These are phyloP conservation scores for Suillus fuscotomentosus DNA, from an alignment of 768 basidiomycete genomes.

Conservation along the genomic window DNA sequence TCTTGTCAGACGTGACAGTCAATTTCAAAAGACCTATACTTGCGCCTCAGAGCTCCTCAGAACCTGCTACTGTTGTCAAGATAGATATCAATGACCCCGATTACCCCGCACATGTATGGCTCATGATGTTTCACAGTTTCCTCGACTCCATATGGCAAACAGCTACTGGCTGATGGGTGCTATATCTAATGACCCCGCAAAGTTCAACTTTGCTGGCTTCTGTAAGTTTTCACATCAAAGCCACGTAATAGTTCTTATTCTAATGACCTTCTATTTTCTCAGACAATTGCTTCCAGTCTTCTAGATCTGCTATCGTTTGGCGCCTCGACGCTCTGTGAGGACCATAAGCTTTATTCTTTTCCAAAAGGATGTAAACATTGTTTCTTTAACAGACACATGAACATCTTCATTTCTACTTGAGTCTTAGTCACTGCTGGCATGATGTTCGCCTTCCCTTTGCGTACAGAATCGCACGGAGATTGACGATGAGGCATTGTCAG, in stretches of 20 bases:
- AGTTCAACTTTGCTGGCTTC: constrained; percentile 35
- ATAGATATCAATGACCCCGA: not conserved
- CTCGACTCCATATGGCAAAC: constrained; percentile 35
- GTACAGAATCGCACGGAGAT: constrained; percentile 54
- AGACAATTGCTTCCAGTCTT: constrained; percentile 73
- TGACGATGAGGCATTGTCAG: constrained; percentile 53
- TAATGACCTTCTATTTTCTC: not conserved
- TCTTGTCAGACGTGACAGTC: not conserved
- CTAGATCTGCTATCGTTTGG: constrained; percentile 65
- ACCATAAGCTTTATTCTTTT: constrained; percentile 38
- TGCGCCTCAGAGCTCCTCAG: constrained; percentile 2
- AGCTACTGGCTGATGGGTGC: constrained; percentile 39
- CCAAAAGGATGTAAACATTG: not conserved
- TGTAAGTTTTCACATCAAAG: constrained; percentile 35
- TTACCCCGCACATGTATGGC: not conserved
- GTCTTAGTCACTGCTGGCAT: constrained; percentile 58
- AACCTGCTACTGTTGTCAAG: constrained; percentile 8
- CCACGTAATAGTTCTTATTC: not conserved
- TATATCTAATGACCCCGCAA: constrained; percentile 45
- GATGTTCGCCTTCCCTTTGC: constrained; percentile 64
- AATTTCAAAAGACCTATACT: constrained; percentile 1
- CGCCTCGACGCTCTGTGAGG: constrained; percentile 56
- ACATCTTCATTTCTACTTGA: constrained; percentile 69
- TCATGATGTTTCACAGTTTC: constrained; percentile 7
- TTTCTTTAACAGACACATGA: constrained; percentile 45